Evolutionary conservation across 176 grass and related monocot genomes (phyloP), one percentile per base, ranked within the genome.

Genomic region (Rhynchospora breviuscula): DNA sequence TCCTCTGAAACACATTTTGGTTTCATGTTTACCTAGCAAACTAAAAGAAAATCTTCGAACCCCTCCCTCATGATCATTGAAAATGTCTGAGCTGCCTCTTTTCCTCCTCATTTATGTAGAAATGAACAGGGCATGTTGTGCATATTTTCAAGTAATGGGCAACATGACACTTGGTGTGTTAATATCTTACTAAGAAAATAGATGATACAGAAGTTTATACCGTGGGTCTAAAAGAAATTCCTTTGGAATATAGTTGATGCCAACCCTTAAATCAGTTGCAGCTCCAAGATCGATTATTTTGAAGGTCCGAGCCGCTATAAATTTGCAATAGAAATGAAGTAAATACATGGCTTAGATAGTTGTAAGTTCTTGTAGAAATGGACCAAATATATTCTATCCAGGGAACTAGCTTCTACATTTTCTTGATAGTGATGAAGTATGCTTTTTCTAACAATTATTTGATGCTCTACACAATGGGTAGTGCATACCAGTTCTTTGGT

Each of bases 221-320:
- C 96, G 86, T 92, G 96, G 96, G 85, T 99, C 96, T 80, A 99
- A 88, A 89, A 95, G 93, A 63, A 99, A 99, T 81, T 99, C 96
- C 53, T 91, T 99, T 33, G 96, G 96, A 87, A 99, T 92, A 87
- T 99, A 99, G 78, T 99, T 99, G 85, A 95, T 99, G 69, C 96
- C 96, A 12, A 99, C 96, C 80, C 93, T 81, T 84, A 99, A 89
- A 87, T 99, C 96, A 85, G 96, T 46, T 81, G 96, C 96, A 56
- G 93, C 96, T 90, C 96, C 96, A 83, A 99, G 93, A 86, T 99
- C 96, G 10, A 99, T 99, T 68, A 99, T 95, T 93, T 99, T 99
- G 89, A 99, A 99, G 52, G 86, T 89, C 25, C 88, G 65, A 35
- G 91, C 84, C 59, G 81, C 96, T 99, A 71, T 19, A 82, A 74